Percentiles rank a stretch among this genome's conserved stretches.
phyloP scores from a whole-genome alignment of 257 asterid species.

The Rubia yunnanensis region DNA sequence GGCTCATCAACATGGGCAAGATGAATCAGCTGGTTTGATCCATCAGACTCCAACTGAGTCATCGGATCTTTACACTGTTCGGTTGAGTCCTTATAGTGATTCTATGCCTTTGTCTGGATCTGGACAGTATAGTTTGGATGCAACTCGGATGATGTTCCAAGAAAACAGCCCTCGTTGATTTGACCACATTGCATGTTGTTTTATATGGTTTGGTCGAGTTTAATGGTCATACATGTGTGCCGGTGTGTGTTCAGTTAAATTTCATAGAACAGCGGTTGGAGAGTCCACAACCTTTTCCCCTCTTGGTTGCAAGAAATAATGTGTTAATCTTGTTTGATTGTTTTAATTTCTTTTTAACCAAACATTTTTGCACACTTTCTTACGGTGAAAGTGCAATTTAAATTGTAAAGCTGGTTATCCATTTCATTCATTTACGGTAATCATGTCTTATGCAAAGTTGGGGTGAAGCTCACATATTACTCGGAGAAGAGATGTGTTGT shows the following conservation, averaged over 20 bases:
- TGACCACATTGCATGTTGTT: not conserved
- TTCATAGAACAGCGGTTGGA: too few relatives aligned
- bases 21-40: slow-evolving; percentile 24
- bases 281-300: too few relatives aligned
- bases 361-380: too few relatives aligned
- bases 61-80: slow-evolving; percentile 45
- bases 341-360: too few relatives aligned
- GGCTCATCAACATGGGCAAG: slow-evolving; percentile 19
- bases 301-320: not conserved
- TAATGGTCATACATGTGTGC: too few relatives aligned
- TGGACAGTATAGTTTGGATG: slow-evolving; percentile 33
- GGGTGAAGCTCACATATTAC: too few relatives aligned
- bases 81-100: slow-evolving; percentile 17
- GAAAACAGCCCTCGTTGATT: slow-evolving; percentile 7
- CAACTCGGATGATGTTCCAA: slow-evolving; percentile 20
- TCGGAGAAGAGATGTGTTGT: too few relatives aligned
- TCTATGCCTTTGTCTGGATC: slow-evolving; percentile 12
- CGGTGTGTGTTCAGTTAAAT: too few relatives aligned
- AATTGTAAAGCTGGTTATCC: too few relatives aligned
- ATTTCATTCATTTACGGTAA: too few relatives aligned
- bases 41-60: not conserved
- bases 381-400: too few relatives aligned
- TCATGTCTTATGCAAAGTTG: too few relatives aligned
- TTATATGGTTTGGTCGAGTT: not conserved
- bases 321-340: not conserved